Base-by-base conservation (phyloP, 805 yeast species). In the Wickerhamomyces chambardii region DNA sequence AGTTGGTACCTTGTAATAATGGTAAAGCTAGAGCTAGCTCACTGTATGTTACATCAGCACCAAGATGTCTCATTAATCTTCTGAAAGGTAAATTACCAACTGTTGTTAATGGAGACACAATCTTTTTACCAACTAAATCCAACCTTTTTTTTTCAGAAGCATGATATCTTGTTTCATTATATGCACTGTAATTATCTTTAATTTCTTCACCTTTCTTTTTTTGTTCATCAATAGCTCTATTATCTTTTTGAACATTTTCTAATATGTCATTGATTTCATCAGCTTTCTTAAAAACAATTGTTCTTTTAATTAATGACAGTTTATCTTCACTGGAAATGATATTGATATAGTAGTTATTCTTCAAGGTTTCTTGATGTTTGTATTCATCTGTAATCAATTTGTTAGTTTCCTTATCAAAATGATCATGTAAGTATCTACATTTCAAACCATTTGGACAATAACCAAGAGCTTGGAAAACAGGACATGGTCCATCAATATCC, bases 41-140 rank as follows among this genome's bases (percentile, higher is more conserved):
- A 28, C 89, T 73, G 55, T 84, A 92, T 0, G 98, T 92, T 15
- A 87, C 71, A 49, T 92, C 97, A 11, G 95, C 95, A 15, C 97
- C 97, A 25, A 86, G 58, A 2, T 80, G 70, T 50, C 79, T 82
- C 96, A 92, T 89, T 40, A 92, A 68, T 47, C 97, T 72, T 58
- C 99, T 80, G 61, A 75, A 92, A 14, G 99, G 98, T 48, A 92
- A 67, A 58, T 92, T 92, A 17, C 99, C 99, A 6, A 92, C 98
- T 0, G 99, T 92, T 25, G 99, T 94, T 42, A 92, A 69, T 2
- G 99, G 99, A 2, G 97, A 85, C 7, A 92, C 79, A 40, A 92
- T 86, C 58, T 87, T 87, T 44, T 90, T 90, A 31, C 75, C 65
- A 26, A 64, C 62, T 35, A 84, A 68, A 51, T 87, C 64, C 32